phyloP scores from a whole-genome alignment of 306 rosid genomes.

The Castanopsis chinensis region DNA sequence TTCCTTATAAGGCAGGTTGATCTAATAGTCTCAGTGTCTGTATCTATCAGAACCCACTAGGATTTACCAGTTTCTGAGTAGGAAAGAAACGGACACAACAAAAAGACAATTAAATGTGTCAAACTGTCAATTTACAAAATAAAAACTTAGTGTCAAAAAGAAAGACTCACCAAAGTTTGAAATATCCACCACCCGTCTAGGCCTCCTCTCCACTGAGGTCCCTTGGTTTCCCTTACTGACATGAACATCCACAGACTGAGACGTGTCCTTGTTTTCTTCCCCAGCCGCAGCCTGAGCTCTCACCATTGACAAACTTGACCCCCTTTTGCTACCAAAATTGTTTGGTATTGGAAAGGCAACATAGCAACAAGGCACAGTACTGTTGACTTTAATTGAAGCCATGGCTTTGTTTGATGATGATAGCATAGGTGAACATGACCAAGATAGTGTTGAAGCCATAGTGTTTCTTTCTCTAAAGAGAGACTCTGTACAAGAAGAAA shows the following conservation, averaged over 20 bases:
- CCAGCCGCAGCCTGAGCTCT: conserved; percentile 40
- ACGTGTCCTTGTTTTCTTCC: conserved; percentile 40
- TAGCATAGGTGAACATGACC: conserved; percentile 34
- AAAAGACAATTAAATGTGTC: too few relatives aligned
- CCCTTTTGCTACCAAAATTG: background rate
- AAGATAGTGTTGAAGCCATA: conserved; percentile 61
- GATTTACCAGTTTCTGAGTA: too few relatives aligned
- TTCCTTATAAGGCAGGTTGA: too few relatives aligned
- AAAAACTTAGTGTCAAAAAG: too few relatives aligned
- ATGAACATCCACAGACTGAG: conserved; percentile 44
- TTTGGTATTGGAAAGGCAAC: conserved; percentile 28
- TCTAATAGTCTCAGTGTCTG: too few relatives aligned
- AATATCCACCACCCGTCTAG: conserved; percentile 44
- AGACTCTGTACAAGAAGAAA: background rate
- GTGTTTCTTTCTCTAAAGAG: too few relatives aligned
- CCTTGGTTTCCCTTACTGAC: conserved; percentile 40
- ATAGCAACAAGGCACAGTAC: conserved; percentile 18
- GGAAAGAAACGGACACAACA: too few relatives aligned
- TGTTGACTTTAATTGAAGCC: background rate
- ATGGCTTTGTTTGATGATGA: conserved; percentile 28
- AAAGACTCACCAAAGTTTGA: conserved; percentile 60
- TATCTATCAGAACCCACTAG: too few relatives aligned
- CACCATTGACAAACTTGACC: conserved; percentile 20
- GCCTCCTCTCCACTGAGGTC: conserved; percentile 42
- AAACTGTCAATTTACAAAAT: too few relatives aligned